Base-by-base conservation (phyloP, 1,139 yeast genomes). In the Blastobotrys elegans region DNA sequence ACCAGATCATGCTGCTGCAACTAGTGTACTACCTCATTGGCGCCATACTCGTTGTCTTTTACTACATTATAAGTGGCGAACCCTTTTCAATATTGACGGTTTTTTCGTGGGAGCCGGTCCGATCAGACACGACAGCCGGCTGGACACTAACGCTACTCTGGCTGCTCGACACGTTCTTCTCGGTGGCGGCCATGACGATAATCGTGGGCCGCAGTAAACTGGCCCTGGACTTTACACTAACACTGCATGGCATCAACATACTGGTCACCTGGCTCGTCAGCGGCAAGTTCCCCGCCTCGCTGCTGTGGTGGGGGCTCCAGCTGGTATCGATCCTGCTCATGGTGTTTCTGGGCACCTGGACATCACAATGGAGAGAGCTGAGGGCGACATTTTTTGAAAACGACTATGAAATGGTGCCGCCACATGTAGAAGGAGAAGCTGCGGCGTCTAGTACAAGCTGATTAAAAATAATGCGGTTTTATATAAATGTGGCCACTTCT, bases 211-310 rank as follows among this genome's bases (percentile, higher is more conserved):
- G 97, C 51, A 84, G 95, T 36, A 92, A 90, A 65, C 70, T 92
- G 50, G 97, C 97, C 0, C 84, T 96, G 85, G 98, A 92, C 66
- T 92, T 90, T 69, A 96, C 96, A 11, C 63, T 92, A 30, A 90
- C 98, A 0, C 70, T 92, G 14, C 97, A 92, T 65, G 80, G 86
- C 16, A 77, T 92, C 46, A 84, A 90, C 65, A 67, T 90, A 34
- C 48, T 82, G 2, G 80, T 87, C 5, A 87, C 81, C 0, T 82
- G 89, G 81, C 53, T 76, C 1, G 81, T 78, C 54, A 73, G 84
- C 4, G 77, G 82, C 1, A 70, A 73, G 36, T 76, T 90, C 54
- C 97, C 97, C 0, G 67, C 72, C 8, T 78, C 82, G 34, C 57
- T 82, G 8, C 72, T 84, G 44, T 92, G 97, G 97, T 88, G 97